These are phyloP conservation scores for Xylaria sp. DNA, from an alignment of 2,329 filamentous ascomycete species.

Conservation along the genomic window DNA sequence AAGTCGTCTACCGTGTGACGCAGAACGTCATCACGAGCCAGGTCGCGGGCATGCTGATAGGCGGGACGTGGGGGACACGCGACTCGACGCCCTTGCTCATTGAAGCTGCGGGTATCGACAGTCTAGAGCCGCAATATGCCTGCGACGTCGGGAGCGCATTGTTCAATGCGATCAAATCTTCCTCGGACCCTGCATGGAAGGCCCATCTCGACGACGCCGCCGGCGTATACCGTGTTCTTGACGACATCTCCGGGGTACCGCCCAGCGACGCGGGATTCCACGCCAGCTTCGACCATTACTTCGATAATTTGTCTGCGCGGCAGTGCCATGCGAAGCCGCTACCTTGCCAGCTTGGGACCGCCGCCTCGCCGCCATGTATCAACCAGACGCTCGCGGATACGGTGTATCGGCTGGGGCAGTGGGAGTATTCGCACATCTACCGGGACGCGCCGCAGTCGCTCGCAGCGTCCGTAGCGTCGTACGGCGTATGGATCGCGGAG, in stretches of 20 bases:
- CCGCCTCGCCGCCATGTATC: constrained; percentile 63
- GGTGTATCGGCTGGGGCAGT: constrained; percentile 81
- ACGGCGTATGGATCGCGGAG: constrained; percentile 80
- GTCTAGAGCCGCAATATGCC: constrained; percentile 77
- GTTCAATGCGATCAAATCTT: constrained; percentile 59
- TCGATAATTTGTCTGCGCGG: constrained; percentile 82
- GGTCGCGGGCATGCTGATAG: constrained; percentile 78
- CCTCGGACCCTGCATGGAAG: constrained; percentile 65
- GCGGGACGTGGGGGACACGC: constrained; percentile 70
- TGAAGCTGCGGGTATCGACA: constrained; percentile 71
- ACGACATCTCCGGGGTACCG: constrained; percentile 74
- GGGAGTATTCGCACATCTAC: constrained; percentile 84
- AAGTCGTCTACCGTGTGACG: constrained; percentile 76
- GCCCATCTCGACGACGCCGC: constrained; percentile 69
- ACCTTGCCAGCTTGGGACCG: constrained; percentile 69
- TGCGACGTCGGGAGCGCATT: constrained; percentile 65
- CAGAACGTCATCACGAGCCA: constrained; percentile 86
- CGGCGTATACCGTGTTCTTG: constrained; percentile 68
- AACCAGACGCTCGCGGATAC: constrained; percentile 70
- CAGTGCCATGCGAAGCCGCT: constrained; percentile 80
- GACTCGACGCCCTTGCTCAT: constrained; percentile 60
- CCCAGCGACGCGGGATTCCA: constrained; percentile 71
- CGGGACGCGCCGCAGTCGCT: constrained; percentile 73
- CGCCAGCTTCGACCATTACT: constrained; percentile 81
- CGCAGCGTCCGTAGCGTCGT: constrained; percentile 68